Percentiles rank a stretch among this genome's conserved stretches.
phyloP scores from a whole-genome alignment of 75 land plant species.

The Sequoia sempervirens region DNA sequence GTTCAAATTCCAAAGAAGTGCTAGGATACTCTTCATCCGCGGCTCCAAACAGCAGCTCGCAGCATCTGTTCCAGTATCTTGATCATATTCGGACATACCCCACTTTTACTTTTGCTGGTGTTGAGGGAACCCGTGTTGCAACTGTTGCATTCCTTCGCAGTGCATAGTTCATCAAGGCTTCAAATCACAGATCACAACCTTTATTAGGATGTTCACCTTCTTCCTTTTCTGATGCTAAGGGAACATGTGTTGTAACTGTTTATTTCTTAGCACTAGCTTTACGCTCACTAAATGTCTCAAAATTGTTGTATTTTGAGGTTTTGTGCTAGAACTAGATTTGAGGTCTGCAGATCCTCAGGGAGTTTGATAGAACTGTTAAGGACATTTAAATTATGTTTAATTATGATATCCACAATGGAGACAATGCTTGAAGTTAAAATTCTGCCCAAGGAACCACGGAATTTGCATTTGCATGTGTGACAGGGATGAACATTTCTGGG shows the following conservation, averaged over 20 bases:
- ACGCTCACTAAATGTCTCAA: not conserved
- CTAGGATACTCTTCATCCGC: slow-evolving; percentile 1
- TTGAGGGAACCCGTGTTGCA: slow-evolving; percentile 81
- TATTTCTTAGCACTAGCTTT: not conserved
- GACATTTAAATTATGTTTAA: not conserved
- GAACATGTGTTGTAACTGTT: not conserved
- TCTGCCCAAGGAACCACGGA: not conserved
- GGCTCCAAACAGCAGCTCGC: slow-evolving; percentile 21
- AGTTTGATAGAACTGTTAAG: not conserved
- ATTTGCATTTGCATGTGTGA: not conserved
- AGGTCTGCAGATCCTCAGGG: not conserved
- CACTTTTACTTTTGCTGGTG: slow-evolving; percentile 87
- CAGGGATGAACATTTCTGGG: not conserved
- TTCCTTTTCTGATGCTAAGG: not conserved
- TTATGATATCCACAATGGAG: not conserved
- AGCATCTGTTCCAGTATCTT: slow-evolving; percentile 53
- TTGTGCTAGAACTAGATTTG: not conserved
- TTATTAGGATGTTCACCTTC: not conserved
- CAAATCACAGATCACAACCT: not conserved
- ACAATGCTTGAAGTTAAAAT: not conserved
- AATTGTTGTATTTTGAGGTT: not conserved
- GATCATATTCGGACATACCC: slow-evolving; percentile 87
- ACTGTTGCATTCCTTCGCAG: slow-evolving; percentile 80
- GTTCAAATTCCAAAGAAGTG: slow-evolving; percentile 7
- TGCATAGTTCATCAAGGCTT: not conserved